These are phyloP conservation scores for Ophiostoma fasciatum DNA, from an alignment of 2,329 filamentous ascomycete species.

Conservation along the genomic window DNA sequence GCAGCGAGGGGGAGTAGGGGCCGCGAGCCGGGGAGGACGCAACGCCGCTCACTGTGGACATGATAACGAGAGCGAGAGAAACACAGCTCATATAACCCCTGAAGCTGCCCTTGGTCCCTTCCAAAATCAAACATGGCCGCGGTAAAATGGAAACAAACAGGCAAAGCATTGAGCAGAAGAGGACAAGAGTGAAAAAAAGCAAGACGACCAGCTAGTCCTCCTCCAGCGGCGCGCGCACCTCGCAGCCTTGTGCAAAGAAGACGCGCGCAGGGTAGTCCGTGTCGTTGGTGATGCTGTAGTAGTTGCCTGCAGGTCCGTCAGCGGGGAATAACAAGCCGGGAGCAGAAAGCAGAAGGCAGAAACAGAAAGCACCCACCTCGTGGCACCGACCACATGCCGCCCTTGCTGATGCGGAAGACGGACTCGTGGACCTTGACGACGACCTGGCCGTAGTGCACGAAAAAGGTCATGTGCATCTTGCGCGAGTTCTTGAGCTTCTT, in stretches of 20 bases:
- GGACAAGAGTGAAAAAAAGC: no score
- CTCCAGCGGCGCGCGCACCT: conserved; percentile 22
- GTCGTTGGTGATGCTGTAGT: conserved; percentile 81
- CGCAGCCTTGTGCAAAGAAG: conserved; percentile 87
- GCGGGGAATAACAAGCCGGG: conserved; percentile 5
- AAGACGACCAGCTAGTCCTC: conserved; percentile 4
- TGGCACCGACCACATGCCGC: conserved; percentile 88
- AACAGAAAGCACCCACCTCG: conserved; percentile 49
- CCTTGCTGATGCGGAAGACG: conserved; percentile 68
- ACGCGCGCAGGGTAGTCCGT: conserved; percentile 57
- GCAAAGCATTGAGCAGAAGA: no score
- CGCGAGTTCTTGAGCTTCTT: conserved; percentile 87
- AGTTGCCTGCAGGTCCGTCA: conserved; percentile 51
- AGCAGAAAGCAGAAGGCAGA: neutral
- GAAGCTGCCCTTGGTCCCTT: no score
- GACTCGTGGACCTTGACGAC: conserved; percentile 62
- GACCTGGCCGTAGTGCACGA: conserved; percentile 72
- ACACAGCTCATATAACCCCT: no score
- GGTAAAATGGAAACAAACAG: neutral
- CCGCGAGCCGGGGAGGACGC: no score
- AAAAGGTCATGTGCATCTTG: conserved; percentile 96
- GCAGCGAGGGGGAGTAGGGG: no score
- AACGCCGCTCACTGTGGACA: no score
- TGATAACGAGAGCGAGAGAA: no score
- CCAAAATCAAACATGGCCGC: neutral